These are phyloP conservation scores for Candolleomyces efflorescens DNA, from an alignment of 768 basidiomycete species.

Conservation along the genomic window DNA sequence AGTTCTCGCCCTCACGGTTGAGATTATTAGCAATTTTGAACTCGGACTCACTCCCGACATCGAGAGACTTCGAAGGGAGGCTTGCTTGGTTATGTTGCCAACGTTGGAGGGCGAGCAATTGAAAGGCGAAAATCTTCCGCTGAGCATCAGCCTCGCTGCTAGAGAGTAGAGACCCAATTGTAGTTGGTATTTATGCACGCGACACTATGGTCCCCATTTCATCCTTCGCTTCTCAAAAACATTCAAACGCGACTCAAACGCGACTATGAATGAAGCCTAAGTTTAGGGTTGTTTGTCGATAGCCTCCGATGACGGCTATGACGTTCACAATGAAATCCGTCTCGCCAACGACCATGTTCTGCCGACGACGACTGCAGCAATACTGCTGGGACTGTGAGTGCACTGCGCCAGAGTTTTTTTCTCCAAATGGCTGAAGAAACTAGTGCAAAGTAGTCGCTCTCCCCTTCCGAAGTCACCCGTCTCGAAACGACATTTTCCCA, in stretches of 20 bases:
- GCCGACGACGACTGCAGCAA: constrained; percentile 1
- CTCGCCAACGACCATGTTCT: not conserved
- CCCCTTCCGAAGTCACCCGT: not conserved
- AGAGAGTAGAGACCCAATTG: constrained; percentile 21
- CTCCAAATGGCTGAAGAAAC: not conserved
- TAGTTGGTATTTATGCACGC: too few species aligned
- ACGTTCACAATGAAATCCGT: not conserved
- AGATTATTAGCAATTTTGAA: constrained; percentile 57
- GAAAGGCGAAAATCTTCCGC: constrained; percentile 41
- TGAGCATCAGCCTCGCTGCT: constrained; percentile 33
- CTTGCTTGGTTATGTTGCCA: constrained; percentile 45
- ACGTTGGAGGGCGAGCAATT: constrained; percentile 41
- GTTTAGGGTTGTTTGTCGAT: not conserved
- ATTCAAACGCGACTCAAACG: too few species aligned
- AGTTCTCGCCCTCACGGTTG: constrained; percentile 52
- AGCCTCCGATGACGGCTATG: not conserved
- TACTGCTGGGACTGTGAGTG: constrained; percentile 1
- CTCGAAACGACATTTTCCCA: not conserved
- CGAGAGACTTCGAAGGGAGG: constrained; percentile 36
- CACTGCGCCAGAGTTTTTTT: not conserved
- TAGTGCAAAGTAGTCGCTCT: not conserved
- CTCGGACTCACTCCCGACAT: constrained; percentile 40
- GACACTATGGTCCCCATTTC: not conserved
- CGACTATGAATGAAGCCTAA: not conserved
- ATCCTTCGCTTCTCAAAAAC: not conserved